Base-by-base conservation (phyloP, 352 stramenopile genomes). In the Phytophthora uliginosa region DNA sequence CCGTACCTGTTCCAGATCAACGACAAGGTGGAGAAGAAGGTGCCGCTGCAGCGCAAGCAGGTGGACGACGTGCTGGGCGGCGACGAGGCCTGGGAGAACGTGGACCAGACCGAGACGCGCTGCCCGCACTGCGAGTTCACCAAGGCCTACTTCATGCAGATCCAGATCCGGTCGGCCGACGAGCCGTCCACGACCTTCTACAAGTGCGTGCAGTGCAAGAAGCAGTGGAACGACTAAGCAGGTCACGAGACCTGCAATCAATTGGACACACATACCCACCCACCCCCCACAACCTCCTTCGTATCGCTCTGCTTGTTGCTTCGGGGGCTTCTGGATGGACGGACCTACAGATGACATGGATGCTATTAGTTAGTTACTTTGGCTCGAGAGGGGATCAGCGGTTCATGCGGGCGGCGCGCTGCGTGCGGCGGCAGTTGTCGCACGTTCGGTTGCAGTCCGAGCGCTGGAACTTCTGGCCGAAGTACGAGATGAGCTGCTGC, bases 101-200 rank as follows among this genome's bases (percentile, higher is more conserved):
- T 99, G 42, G 97, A 99, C 83, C 93, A 98, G 72, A 99, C 98
- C 4, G 92, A 97, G 76, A 91, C 90, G 38, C 85, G 89, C 45
- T 99, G 98, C 81, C 98, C 98, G 4, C 85, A 94, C 73, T 99
- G 98, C 77, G 91, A 97, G 75, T 90, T 98, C 82, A 94, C 88
- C 47, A 94, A 99, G 79, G 98, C 98, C 13, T 99, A 99, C 85
- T 99, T 99, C 86, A 99, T 99, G 96, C 98, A 99, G 88, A 99
- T 99, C 82, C 98, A 99, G 88, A 99, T 99, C 85, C 90, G 98
- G 52, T 99, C 97, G 63, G 98, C 98, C 8, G 97, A 99, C 72
- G 97, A 99, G 76, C 97, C 97, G 6, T 99, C 98, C 90, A 99
- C 98, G 51, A 98, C 98, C n/a, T 99, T 99, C 85, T 99, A 99